Percentiles rank a stretch among this genome's conserved stretches.
These are phyloP conservation scores for Ophiorrhiza pumila DNA, from an alignment of 257 asterid genomes.

Conservation along the genomic window DNA sequence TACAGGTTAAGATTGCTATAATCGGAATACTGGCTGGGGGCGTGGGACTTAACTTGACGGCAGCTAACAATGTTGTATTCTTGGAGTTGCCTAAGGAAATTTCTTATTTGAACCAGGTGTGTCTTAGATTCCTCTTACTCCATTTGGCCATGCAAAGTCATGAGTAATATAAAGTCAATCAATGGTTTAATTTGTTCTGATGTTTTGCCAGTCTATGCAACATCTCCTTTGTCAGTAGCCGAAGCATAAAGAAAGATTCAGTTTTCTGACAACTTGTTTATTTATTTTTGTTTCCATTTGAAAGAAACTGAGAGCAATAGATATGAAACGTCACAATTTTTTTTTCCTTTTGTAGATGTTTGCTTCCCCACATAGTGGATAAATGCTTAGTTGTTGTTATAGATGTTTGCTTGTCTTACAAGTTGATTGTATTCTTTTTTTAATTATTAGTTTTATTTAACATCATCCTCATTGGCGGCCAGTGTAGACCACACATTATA, in stretches of 20 bases:
- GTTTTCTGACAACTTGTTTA: not conserved
- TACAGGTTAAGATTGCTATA: constrained; percentile 83
- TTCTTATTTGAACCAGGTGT: constrained; percentile 80
- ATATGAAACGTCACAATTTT: not conserved
- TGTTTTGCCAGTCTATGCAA: not conserved
- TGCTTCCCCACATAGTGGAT: too few species aligned
- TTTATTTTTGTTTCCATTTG: not conserved
- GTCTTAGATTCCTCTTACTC: not conserved
- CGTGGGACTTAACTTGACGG: constrained; percentile 83
- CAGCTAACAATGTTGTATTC: constrained; percentile 89
- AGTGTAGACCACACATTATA: not conserved
- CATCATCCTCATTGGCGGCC: too few species aligned
- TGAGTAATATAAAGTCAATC: not conserved
- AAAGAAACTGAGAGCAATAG: not conserved
- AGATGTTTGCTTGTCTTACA: not conserved
- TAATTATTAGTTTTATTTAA: not conserved
- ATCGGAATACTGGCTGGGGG: constrained; percentile 97
- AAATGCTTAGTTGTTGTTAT: too few species aligned
- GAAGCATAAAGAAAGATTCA: not conserved
- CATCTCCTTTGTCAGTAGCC: not conserved
- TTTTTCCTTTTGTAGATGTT: not conserved
- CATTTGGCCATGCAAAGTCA: not conserved
- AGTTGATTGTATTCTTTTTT: not conserved
- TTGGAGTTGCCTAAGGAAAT: constrained; percentile 80
- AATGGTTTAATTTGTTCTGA: not conserved